phyloP scores from a whole-genome alignment of 345 rosid species.

The Melaleuca alternifolia region DNA sequence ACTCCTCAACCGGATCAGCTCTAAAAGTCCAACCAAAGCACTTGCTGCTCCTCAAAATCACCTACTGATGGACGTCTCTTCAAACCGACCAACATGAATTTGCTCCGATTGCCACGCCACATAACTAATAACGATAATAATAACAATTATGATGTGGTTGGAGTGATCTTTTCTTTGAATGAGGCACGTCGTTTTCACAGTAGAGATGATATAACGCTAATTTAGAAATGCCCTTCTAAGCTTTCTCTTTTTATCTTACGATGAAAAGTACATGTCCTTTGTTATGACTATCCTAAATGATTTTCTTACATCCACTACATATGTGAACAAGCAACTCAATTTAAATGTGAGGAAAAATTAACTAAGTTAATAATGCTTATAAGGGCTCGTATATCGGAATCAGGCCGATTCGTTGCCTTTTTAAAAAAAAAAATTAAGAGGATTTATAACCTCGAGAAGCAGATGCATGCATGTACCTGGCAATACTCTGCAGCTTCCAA shows the following conservation, averaged over 20 bases:
- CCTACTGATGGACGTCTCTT: not conserved
- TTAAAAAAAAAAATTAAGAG: not conserved
- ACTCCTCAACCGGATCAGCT: not conserved
- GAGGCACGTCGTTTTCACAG: not conserved
- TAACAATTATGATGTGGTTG: not conserved
- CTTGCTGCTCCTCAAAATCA: not conserved
- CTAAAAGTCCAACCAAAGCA: not conserved
- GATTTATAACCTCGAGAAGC: not conserved
- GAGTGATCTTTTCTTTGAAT: not conserved
- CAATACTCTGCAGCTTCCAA: not conserved
- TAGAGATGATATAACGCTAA: not conserved
- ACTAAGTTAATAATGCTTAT: not conserved
- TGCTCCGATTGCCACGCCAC: not conserved
- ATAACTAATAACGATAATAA: not conserved
- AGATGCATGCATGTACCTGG: not conserved
- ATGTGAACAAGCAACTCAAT: not conserved
- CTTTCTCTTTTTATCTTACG: not conserved
- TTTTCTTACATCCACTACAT: not conserved
- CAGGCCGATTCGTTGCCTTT: not conserved
- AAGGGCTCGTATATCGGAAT: not conserved
- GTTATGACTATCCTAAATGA: not conserved
- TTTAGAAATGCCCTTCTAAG: not conserved
- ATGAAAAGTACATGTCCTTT: not conserved
- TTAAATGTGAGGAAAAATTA: not conserved
- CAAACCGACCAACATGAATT: not conserved